These are phyloP conservation scores for Trichoderma sp. DNA, from an alignment of 2,329 filamentous ascomycete species.

Conservation along the genomic window DNA sequence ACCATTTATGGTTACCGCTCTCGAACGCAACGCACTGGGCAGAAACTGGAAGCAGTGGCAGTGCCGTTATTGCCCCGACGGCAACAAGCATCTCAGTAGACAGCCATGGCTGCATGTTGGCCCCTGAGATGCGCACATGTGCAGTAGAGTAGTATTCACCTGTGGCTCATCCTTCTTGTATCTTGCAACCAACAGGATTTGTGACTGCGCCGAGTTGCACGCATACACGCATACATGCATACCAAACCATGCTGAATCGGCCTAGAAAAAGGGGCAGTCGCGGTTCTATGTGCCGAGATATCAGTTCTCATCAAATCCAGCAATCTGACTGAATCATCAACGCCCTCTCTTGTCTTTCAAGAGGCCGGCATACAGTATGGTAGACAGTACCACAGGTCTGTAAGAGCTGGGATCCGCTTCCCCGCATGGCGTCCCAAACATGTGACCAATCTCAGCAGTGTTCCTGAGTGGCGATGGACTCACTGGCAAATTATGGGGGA, in stretches of 20 bases:
- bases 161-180: conserved; percentile 15
- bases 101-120: not conserved
- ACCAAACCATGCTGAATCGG: not conserved
- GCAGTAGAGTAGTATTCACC: not conserved
- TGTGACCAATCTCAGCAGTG: conserved; percentile 14
- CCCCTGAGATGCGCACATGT: not conserved
- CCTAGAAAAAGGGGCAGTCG: not conserved
- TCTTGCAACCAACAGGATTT: not conserved
- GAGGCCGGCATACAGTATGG: not conserved
- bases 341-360: not conserved
- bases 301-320: not conserved
- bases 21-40: not conserved
- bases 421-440: conserved; percentile 19
- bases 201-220: conserved; percentile 7
- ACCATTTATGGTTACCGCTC: not conserved
- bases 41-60: not conserved
- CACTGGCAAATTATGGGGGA: not conserved
- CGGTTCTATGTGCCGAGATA: not conserved
- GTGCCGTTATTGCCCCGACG: not conserved
- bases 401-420: conserved; percentile 14
- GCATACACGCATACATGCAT: conserved; percentile 3
- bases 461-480: conserved; percentile 12
- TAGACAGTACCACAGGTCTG: not conserved
- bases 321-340: not conserved
- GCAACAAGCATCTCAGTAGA: not conserved